A percentile compares a stretch with the other conserved stretches of the same genome.
Evolutionary conservation across 148 eudicot genomes (phyloP).

Genomic region (Camellia sinensis): DNA sequence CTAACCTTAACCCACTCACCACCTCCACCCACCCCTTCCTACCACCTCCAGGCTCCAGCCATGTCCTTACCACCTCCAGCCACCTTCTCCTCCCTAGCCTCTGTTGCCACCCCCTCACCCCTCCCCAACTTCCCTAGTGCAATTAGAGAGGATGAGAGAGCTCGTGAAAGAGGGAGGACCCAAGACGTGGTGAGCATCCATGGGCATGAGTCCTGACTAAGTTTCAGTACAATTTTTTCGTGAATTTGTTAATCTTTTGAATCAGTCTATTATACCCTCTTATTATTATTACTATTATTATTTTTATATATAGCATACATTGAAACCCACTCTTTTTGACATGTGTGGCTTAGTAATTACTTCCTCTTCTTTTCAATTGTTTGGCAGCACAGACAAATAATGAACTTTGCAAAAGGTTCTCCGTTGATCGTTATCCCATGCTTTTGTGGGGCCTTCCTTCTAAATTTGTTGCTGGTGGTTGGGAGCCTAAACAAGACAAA

Average conservation of each 20-base stretch:
- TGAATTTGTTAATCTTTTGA: background rate
- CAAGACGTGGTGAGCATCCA: background rate
- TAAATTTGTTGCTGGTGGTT: constrained; percentile 53
- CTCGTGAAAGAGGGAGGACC: no score
- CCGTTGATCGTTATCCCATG: constrained; percentile 72
- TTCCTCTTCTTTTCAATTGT: constrained; percentile 37
- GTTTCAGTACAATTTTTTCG: background rate
- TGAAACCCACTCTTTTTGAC: constrained; percentile 5
- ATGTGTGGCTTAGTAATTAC: constrained; percentile 36
- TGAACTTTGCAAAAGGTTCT: constrained; percentile 87
- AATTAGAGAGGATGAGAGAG: no score
- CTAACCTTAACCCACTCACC: no score
- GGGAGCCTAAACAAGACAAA: constrained; percentile 55
- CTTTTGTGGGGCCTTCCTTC: constrained; percentile 80
- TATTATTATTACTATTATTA: background rate
- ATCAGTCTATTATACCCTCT: background rate
- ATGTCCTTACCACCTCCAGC: no score
- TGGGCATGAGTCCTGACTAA: constrained; percentile 9
- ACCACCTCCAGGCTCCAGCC: no score
- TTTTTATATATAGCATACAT: background rate
- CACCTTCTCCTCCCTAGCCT: no score
- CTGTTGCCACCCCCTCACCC: no score
- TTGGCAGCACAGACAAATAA: constrained; percentile 93
- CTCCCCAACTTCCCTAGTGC: no score
- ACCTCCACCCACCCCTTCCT: no score